Base-by-base conservation (phyloP, 1,284 basidiomycete genomes). In the Ganoderma resinaceum region DNA sequence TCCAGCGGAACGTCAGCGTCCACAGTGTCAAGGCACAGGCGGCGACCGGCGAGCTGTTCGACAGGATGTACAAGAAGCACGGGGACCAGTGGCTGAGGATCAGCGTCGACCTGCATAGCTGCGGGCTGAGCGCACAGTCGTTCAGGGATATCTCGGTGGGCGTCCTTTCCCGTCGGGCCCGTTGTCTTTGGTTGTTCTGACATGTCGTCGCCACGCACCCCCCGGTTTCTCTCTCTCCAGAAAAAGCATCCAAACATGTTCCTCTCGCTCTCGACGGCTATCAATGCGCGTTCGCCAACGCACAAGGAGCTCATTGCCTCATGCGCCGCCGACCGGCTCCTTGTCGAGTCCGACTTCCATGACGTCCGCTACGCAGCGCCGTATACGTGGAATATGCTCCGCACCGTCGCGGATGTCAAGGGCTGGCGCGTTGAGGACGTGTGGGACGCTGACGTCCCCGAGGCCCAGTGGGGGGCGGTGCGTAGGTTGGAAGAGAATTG, bases 331-430 rank as follows among this genome's bases (percentile, higher is more conserved):
- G 76, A 85, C 67, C 88, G 92, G 12, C 83, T 96, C 43, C 85
- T 96, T 61, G 88, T 86, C 35, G 94, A 96, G 78, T 94, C 92
- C 3, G 94, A 96, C 79, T 91, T 85, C 75, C 82, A 91, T 75
- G 78, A 88, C 67, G 81, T 91, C 35, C 79, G 84, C 29, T 75
- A 80, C 68, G 87, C 86, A 66, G 81, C 88, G 1, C 72, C 80
- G 43, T 84, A 85, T 66, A 91, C 91, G n/a, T 91, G 91, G 88
- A 85, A 89, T 61, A 93, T 95, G 83, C 70, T 94, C 7, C 76
- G 82, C 61, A 85, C 82, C 20, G 80, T 94, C 35, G 89, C 92
- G 1, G 82, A 87, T 61, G 82, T 89, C 35, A 89, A 86, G 75
- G 86, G 86, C 3, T 95, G 93, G 93, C 67, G 72, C 1, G 75